These are phyloP conservation scores for Ophiorrhiza pumila DNA, from an alignment of 257 asterid species.

Conservation along the genomic window DNA sequence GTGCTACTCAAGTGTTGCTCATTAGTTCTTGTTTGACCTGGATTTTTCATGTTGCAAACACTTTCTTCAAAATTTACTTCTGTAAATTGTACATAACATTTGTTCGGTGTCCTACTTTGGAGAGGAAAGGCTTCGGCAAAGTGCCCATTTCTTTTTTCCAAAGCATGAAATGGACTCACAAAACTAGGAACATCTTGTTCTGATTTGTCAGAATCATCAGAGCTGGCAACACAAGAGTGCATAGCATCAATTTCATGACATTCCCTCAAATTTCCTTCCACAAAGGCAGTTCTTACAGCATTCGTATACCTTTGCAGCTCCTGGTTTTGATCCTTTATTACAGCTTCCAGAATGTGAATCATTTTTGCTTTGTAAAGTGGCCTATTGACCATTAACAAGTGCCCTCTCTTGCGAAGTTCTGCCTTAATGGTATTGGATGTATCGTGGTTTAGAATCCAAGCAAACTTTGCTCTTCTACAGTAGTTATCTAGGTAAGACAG, in stretches of 20 bases:
- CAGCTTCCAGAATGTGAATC: slow-evolving; percentile 62
- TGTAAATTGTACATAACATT: slow-evolving; percentile 26
- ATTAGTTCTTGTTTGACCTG: slow-evolving; percentile 18
- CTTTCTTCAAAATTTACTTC: slow-evolving; percentile 29
- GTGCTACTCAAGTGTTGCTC: slow-evolving; percentile 17
- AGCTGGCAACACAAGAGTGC: slow-evolving; percentile 46
- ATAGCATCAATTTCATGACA: slow-evolving; percentile 54
- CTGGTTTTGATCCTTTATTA: slow-evolving; percentile 35
- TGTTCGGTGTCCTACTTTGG: slow-evolving; percentile 15
- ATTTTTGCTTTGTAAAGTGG: slow-evolving; percentile 80
- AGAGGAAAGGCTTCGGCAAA: slow-evolving; percentile 16
- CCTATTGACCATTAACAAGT: slow-evolving; percentile 60
- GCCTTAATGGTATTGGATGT: slow-evolving; percentile 56
- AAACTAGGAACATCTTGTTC: slow-evolving; percentile 36
- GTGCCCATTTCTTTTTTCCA: slow-evolving; percentile 22
- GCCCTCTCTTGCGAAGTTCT: slow-evolving; percentile 68
- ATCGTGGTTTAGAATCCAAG: slow-evolving; percentile 76
- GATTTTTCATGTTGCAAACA: slow-evolving; percentile 15
- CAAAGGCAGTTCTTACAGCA: slow-evolving; percentile 23
- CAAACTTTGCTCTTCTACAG: slow-evolving; percentile 52
- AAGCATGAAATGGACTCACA: slow-evolving; percentile 11
- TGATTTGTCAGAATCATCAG: slow-evolving; percentile 60
- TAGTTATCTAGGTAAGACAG: slow-evolving; percentile 60
- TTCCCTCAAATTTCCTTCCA: slow-evolving; percentile 41
- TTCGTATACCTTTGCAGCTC: slow-evolving; percentile 26